A percentile compares a stretch with the other conserved stretches of the same genome.
Conservation (phyloP, 2,329 filamentous ascomycete species). For the Trichoderma citrinoviride region DNA sequence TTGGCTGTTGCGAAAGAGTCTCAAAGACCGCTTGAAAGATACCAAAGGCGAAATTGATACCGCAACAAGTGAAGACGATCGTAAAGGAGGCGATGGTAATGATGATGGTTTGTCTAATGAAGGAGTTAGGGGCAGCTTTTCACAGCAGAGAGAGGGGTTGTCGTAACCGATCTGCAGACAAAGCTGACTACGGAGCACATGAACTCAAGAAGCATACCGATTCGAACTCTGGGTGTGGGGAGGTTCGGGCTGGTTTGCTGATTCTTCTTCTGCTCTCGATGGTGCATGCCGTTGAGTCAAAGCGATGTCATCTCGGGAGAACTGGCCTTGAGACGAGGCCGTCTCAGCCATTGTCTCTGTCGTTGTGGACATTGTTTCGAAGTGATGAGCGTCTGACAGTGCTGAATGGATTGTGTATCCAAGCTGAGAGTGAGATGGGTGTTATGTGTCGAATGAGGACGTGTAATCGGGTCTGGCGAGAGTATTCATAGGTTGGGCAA, state of each 20-base stretch:
- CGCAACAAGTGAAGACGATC: constrained; percentile 11
- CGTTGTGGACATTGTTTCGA: background rate
- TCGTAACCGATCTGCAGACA: background rate
- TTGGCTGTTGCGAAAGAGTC: constrained; percentile 4
- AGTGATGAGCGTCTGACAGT: background rate
- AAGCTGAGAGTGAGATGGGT: background rate
- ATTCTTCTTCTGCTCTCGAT: background rate
- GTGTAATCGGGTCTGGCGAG: background rate
- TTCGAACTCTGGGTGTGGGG: background rate
- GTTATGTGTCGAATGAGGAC: background rate
- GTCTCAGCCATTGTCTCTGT: background rate
- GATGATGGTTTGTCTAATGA: background rate
- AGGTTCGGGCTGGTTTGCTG: background rate
- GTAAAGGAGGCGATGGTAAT: constrained; percentile 1
- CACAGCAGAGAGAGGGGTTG: background rate
- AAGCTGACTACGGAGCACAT: background rate
- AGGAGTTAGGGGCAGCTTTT: background rate
- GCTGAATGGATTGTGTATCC: background rate
- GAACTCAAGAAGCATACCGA: constrained; percentile 9
- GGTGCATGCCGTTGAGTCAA: constrained; percentile 2
- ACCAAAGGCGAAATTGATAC: constrained; percentile 9
- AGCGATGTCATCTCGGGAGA: constrained; percentile 1
- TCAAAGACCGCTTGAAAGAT: constrained; percentile 10
- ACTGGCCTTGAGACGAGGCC: background rate
- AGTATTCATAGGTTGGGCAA: background rate